These are phyloP conservation scores for Puccinellia tenuiflora DNA, from an alignment of 176 grass and related monocot genomes.

Conservation along the genomic window DNA sequence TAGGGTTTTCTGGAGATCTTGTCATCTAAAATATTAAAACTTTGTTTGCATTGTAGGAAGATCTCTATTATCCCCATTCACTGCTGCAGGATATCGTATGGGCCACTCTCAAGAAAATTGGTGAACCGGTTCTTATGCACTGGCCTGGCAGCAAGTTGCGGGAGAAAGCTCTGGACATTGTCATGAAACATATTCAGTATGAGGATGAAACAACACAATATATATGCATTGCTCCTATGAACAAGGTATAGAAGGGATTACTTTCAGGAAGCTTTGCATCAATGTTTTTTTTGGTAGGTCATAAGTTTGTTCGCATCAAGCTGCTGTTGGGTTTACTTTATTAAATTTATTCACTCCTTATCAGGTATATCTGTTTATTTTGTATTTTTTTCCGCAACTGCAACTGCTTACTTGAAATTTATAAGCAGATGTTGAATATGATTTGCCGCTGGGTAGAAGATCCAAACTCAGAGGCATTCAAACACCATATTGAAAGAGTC, in stretches of 20 bases:
- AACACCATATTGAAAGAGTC: constrained; percentile 60
- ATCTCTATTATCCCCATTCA: constrained; percentile 88
- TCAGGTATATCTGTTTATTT: neutral
- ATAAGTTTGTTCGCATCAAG: neutral
- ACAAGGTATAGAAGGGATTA: constrained; percentile 53
- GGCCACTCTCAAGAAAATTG: constrained; percentile 79
- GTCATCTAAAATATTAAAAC: neutral
- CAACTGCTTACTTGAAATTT: neutral
- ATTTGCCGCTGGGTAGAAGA: constrained; percentile 89
- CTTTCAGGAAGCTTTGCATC: neutral
- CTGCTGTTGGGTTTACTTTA: neutral
- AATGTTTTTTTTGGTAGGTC: neutral
- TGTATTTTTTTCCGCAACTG: neutral
- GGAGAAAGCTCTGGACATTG: constrained; percentile 62
- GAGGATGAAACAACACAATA: constrained; percentile 95
- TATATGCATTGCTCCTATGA: constrained; percentile 83
- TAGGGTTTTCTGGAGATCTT: neutral
- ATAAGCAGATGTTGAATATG: constrained; percentile 78
- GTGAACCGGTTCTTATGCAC: constrained; percentile 75
- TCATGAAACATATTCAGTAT: constrained; percentile 85
- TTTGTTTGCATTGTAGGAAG: constrained; percentile 59
- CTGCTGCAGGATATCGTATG: constrained; percentile 81
- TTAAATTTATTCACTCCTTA: neutral
- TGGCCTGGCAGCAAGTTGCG: constrained; percentile 81
- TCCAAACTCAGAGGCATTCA: constrained; percentile 81